Percentiles rank a stretch among this genome's conserved stretches.
Evolutionary conservation across 2,329 filamentous ascomycete genomes (phyloP).

Genomic region (Neopestalotiopsis sp.): DNA sequence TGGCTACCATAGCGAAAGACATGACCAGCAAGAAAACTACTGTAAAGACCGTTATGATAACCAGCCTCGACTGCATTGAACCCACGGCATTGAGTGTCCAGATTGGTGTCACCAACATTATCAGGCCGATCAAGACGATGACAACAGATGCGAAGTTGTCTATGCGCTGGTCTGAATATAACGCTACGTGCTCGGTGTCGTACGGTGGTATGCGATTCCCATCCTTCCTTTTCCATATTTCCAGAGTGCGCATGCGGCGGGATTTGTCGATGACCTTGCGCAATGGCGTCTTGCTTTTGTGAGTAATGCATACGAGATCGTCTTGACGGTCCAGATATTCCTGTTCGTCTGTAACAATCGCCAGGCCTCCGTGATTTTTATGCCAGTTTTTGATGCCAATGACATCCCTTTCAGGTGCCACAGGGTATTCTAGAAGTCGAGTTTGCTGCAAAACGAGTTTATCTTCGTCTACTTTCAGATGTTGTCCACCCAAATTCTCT

Average conservation of each 20-base stretch:
- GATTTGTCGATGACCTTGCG: conserved; percentile 23
- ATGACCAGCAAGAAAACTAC: conserved; percentile 25
- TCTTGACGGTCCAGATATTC: neutral
- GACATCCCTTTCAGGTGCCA: conserved; percentile 22
- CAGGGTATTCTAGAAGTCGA: neutral
- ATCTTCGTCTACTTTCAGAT: neutral
- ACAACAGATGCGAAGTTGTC: conserved; percentile 30
- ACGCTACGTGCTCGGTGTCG: conserved; percentile 10
- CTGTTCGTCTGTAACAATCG: conserved; percentile 28
- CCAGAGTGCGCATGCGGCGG: conserved; percentile 23
- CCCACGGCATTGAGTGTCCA: conserved; percentile 36
- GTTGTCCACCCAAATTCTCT: too few species aligned
- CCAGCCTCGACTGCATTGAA: conserved; percentile 29
- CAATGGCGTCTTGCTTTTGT: conserved; percentile 25
- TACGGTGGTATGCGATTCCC: neutral
- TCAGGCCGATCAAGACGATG: conserved; percentile 31
- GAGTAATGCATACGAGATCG: conserved; percentile 9
- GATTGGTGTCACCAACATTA: conserved; percentile 39
- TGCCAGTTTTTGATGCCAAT: conserved; percentile 34
- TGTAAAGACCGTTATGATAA: conserved; percentile 38
- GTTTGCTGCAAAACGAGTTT: neutral
- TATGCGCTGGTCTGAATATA: conserved; percentile 22
- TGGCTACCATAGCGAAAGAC: conserved; percentile 26
- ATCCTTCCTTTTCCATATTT: conserved; percentile 10
- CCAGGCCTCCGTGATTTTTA: conserved; percentile 23